phyloP scores from a whole-genome alignment of 2,329 filamentous ascomycete species.

The Fusarium anthophilum region DNA sequence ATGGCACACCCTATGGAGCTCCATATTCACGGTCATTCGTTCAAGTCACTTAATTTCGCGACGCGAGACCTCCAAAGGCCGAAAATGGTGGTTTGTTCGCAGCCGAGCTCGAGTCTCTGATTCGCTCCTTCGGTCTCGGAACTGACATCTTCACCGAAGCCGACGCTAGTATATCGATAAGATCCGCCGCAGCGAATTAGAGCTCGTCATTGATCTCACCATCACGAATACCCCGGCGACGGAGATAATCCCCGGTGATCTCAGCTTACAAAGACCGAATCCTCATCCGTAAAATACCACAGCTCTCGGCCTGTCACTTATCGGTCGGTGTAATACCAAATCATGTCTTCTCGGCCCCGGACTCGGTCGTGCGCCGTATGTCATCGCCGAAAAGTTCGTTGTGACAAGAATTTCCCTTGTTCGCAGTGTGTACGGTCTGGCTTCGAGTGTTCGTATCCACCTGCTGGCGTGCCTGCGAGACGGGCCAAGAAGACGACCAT shows the following conservation, averaged over 20 bases:
- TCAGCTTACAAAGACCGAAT: constrained; percentile 4
- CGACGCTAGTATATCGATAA: background rate
- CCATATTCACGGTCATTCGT: background rate
- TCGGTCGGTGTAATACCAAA: background rate
- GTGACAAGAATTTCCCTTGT: constrained; percentile 76
- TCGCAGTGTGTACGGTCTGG: constrained; percentile 69
- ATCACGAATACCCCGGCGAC: constrained; percentile 2
- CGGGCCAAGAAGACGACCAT: constrained; percentile 44
- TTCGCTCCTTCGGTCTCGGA: constrained; percentile 18
- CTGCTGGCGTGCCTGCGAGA: constrained; percentile 36
- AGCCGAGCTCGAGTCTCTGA: background rate
- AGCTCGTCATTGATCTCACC: background rate
- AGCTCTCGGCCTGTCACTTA: background rate
- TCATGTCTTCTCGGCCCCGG: constrained; percentile 24
- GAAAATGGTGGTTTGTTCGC: background rate
- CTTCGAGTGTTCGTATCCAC: constrained; percentile 45
- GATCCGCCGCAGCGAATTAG: background rate
- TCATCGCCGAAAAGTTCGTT: constrained; percentile 70
- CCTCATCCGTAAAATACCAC: background rate
- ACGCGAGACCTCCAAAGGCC: background rate
- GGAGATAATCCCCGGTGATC: background rate
- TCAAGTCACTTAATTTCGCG: constrained; percentile 9
- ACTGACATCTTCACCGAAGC: background rate
- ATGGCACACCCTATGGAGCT: background rate
- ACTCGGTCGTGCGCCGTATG: constrained; percentile 52